Conservation (phyloP, 2,329 filamentous ascomycete species). For the Diplodia mutila region DNA sequence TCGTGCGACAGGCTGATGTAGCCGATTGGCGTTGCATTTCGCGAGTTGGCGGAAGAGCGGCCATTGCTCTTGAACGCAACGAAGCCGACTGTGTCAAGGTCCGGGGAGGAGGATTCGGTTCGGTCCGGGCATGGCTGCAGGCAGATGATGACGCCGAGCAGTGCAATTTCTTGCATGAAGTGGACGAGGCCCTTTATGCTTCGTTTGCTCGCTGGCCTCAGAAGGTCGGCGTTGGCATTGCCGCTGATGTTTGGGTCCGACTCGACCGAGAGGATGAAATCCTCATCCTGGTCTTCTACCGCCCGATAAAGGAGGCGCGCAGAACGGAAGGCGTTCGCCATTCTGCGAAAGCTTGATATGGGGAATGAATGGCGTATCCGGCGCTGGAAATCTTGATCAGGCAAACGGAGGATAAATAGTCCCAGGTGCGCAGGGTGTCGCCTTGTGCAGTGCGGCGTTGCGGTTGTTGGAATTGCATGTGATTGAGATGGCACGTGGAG, state of each 20-base stretch:
- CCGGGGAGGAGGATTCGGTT: neutral
- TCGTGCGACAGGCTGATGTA: conserved; percentile 16
- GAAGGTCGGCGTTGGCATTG: conserved; percentile 3
- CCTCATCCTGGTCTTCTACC: conserved; percentile 1
- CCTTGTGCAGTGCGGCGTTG: neutral
- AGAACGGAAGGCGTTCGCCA: conserved; percentile 6
- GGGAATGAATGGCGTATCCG: neutral
- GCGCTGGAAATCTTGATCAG: neutral
- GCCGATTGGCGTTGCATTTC: neutral
- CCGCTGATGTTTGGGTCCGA: neutral
- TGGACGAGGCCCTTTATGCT: neutral
- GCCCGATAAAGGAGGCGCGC: conserved; percentile 13
- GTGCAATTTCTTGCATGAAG: neutral
- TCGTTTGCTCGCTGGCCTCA: conserved; percentile 7
- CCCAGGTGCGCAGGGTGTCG: no score
- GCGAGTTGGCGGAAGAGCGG: neutral
- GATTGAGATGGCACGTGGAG: neutral
- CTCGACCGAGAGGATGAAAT: conserved; percentile 8
- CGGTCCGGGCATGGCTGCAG: neutral
- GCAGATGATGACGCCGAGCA: conserved; percentile 18
- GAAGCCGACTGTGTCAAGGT: neutral
- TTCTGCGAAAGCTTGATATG: neutral
- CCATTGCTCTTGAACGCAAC: neutral
- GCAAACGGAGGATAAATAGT: no score
- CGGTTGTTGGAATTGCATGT: neutral